Evolutionary conservation across 2,329 filamentous ascomycete species (phyloP).

Genomic region (Didymella glomerata): DNA sequence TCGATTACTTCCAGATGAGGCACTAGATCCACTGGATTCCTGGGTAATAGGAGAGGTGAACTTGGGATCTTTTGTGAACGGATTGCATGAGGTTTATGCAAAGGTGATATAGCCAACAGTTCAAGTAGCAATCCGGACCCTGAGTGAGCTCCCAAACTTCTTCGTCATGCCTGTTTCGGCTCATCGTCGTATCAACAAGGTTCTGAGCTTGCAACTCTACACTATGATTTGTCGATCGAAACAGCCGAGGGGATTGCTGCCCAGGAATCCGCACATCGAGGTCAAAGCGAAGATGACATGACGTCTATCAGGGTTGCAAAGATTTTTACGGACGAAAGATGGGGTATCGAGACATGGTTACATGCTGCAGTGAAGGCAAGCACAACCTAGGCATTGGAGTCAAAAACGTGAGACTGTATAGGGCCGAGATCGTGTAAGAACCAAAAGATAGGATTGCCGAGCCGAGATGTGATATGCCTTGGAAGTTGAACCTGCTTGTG

Average conservation of each 20-base stretch:
- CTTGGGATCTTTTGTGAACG: constrained; percentile 14
- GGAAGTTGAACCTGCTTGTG: constrained; percentile 21
- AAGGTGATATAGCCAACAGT: constrained; percentile 31
- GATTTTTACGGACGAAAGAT: constrained; percentile 6
- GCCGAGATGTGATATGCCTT: constrained; percentile 20
- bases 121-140: constrained; percentile 21
- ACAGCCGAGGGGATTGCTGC: constrained; percentile 28
- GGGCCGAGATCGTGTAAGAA: constrained; percentile 19
- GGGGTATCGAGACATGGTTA: constrained; percentile 11
- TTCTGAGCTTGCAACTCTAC: constrained; percentile 1
- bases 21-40: constrained; percentile 1
- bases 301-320: constrained; percentile 31
- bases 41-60: constrained; percentile 5
- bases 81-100: constrained; percentile 18
- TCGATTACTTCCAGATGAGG: constrained; percentile 1
- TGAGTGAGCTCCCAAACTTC: constrained; percentile 20
- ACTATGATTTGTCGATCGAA: constrained; percentile 40
- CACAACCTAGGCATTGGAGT: constrained; percentile 21
- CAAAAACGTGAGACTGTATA: constrained; percentile 15
- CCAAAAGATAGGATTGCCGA: constrained; percentile 17
- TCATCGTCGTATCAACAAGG: constrained; percentile 19
- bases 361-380: constrained; percentile 28
- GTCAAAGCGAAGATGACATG: constrained; percentile 33
- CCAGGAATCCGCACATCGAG: constrained; percentile 27
- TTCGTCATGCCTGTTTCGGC: constrained; percentile 27